Base-by-base conservation (phyloP, 2,329 filamentous ascomycete genomes). In the Gremmenia infestans region DNA sequence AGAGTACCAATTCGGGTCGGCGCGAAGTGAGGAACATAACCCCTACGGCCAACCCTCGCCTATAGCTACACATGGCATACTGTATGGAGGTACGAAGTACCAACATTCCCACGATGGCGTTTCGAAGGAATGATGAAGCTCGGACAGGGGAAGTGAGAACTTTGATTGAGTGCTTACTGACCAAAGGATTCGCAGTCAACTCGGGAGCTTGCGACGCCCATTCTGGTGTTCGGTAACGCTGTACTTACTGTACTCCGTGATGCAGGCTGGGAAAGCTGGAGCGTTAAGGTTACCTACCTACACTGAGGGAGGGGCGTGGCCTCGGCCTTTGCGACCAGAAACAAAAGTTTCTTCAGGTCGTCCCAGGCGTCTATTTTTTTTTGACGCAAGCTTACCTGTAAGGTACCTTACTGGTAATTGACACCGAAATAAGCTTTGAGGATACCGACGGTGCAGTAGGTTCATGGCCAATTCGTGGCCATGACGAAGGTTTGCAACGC, bases 401-500 rank as follows among this genome's bases (percentile, higher is more conserved):
- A 5, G 25, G 25, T 5, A 7, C 25, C 25, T 5, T 7, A 25
- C 25, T 25, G 5, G 25, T 25, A 25, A 32, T 32, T 3, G 8
- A 32, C 35, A 40, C 25, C 35, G 45, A 48, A 35, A 49, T 23
- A 17, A 32, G 52, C 43, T 48, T 32, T 25, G 37, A 22, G 43
- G 15, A 42, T n/a, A 22, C 22, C 3, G 22, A 11, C 28, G 28
- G 9, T 32, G 28, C 28, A 11, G 28, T 11, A 14, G 22, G 25
- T 50, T 47, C 55, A 57, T 51, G 50, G 39, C 39, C 17, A 42
- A 40, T 53, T 50, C 55, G 35, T 57, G 47, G n/a, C n/a, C 45
- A 54, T 53, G 55, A 57, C 55, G 55, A 52, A 39, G 51, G 50
- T 48, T 47, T 43, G 35, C 55, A 53, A 50, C 54, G 54, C 46